Conservation (phyloP, 108 stramenopile genomes). For the Epithemia pelagica region DNA sequence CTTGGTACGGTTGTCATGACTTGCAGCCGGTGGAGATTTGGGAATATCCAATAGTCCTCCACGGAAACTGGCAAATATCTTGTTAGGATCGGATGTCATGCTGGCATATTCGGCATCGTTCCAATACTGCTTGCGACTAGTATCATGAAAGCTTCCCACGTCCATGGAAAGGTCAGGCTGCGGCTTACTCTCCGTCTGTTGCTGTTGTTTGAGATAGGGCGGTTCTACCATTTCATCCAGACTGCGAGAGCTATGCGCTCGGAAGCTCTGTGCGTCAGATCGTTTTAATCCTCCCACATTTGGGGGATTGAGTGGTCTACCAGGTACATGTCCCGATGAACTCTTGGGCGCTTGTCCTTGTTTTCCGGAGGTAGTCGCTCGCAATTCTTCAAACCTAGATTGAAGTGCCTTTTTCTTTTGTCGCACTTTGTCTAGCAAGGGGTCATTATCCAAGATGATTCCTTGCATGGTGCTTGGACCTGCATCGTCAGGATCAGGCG, state of each 20-base stretch:
- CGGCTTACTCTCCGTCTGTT: too few relatives aligned
- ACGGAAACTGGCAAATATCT: slow-evolving; percentile 9
- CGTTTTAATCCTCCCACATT: background rate
- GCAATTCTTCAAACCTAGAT: background rate
- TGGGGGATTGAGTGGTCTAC: background rate
- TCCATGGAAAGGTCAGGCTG: background rate
- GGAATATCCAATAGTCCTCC: slow-evolving; percentile 16
- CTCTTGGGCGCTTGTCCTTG: too few relatives aligned
- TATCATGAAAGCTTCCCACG: background rate
- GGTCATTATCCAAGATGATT: background rate
- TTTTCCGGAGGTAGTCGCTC: background rate
- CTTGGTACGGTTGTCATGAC: slow-evolving; percentile 2
- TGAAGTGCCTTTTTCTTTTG: background rate
- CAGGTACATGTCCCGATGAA: background rate
- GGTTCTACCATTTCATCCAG: background rate
- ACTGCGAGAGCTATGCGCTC: background rate
- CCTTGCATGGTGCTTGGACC: background rate
- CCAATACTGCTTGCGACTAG: background rate
- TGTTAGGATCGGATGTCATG: slow-evolving; percentile 6
- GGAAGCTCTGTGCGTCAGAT: background rate
- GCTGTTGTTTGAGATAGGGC: background rate
- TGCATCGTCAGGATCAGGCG: background rate
- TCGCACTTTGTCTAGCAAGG: background rate
- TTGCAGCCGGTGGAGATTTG: slow-evolving; percentile 7
- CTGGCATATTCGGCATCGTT: slow-evolving; percentile 4